Evolutionary conservation across 257 asterid genomes (phyloP).

Genomic region (Agastache rugosa): DNA sequence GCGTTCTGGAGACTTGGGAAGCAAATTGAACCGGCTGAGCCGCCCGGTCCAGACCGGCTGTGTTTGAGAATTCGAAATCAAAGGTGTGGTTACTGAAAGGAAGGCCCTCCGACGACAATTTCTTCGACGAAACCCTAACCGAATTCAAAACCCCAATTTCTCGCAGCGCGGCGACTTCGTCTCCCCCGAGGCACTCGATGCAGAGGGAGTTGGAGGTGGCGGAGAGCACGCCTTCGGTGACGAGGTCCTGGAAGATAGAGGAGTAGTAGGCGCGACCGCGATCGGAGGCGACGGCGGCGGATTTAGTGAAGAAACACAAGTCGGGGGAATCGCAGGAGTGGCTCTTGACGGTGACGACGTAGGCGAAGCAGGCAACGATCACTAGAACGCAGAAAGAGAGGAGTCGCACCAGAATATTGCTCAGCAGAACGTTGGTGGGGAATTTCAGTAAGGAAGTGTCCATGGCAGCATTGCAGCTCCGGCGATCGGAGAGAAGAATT

Average conservation of each 20-base stretch:
- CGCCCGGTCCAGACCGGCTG: slow-evolving; percentile 46
- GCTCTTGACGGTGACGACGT: slow-evolving; percentile 54
- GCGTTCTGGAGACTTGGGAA: slow-evolving; percentile 54
- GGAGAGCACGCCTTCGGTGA: slow-evolving; percentile 49
- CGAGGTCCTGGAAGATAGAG: slow-evolving; percentile 60
- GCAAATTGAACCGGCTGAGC: slow-evolving; percentile 49
- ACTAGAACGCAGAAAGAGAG: slow-evolving; percentile 62
- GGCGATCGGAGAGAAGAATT: not conserved
- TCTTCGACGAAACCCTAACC: slow-evolving; percentile 46
- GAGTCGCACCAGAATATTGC: slow-evolving; percentile 59
- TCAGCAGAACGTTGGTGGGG: slow-evolving; percentile 34
- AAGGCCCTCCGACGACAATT: slow-evolving; percentile 39
- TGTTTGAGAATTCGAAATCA: slow-evolving; percentile 56
- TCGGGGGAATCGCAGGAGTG: slow-evolving; percentile 48
- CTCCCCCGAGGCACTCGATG: slow-evolving; percentile 44
- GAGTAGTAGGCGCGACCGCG: slow-evolving; percentile 45
- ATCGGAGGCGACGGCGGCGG: slow-evolving; percentile 18
- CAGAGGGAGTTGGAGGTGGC: slow-evolving; percentile 54
- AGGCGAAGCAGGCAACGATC: slow-evolving; percentile 60
- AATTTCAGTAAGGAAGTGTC: slow-evolving; percentile 36
- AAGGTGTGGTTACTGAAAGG: slow-evolving; percentile 39
- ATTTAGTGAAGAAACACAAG: slow-evolving; percentile 45
- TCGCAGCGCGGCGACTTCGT: slow-evolving; percentile 54
- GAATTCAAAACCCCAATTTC: slow-evolving; percentile 54
- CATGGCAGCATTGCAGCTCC: slow-evolving; percentile 46